Conservation (phyloP, 192 early-diverging fungal species). For the Ambispora gerdemannii region DNA sequence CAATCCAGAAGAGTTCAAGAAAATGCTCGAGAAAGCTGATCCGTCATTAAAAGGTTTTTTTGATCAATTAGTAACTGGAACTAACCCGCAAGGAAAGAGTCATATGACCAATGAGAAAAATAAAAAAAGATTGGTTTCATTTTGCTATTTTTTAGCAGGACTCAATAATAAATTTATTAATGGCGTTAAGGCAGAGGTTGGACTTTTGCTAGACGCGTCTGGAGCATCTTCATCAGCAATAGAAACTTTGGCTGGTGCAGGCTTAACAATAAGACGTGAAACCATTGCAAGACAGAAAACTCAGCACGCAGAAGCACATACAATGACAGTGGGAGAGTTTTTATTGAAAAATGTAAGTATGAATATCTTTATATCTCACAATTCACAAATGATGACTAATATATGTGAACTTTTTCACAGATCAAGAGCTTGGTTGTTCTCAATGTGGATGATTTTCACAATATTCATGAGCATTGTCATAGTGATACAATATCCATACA, state of each 20-base stretch:
- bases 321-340: background rate
- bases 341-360: background rate
- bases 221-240: background rate
- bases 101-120: constrained; percentile 18
- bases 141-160: too few species aligned
- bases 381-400: too few species aligned
- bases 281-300: constrained; percentile 8
- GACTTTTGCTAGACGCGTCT: constrained; percentile 1
- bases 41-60: background rate
- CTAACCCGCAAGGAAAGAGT: constrained; percentile 8
- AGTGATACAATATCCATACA: constrained; percentile 7
- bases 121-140: constrained; percentile 22
- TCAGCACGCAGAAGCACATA: background rate
- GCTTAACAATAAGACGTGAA: constrained; percentile 2
- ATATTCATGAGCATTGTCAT: constrained; percentile 12
- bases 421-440: too few species aligned
- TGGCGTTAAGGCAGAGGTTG: constrained; percentile 15
- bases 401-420: too few species aligned
- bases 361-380: background rate
- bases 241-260: background rate
- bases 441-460: too few species aligned
- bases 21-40: constrained; percentile 13
- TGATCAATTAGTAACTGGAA: background rate
- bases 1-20: constrained; percentile 5
- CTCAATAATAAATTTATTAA: too few species aligned